These are phyloP conservation scores for Glonium stellatum DNA, from an alignment of 495 filamentous ascomycete species.

Conservation along the genomic window DNA sequence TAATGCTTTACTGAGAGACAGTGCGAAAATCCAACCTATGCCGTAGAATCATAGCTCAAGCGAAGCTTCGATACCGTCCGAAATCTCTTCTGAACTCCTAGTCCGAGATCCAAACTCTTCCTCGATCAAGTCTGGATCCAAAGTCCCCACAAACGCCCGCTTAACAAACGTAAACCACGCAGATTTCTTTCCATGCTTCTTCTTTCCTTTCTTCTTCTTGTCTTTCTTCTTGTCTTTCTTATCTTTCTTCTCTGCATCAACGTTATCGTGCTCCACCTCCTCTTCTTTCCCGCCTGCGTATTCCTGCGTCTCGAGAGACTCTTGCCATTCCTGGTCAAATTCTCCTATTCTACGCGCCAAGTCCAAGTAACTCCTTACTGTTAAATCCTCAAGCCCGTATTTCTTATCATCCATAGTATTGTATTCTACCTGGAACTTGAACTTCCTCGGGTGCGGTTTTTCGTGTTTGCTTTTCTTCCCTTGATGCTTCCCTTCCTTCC, in stretches of 20 bases:
- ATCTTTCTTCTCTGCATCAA: conserved; percentile 38
- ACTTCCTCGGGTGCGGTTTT: conserved; percentile 52
- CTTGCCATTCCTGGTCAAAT: conserved; percentile 1
- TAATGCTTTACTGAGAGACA: not conserved
- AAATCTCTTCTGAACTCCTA: not conserved
- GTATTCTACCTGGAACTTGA: conserved; percentile 81
- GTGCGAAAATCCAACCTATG: not conserved
- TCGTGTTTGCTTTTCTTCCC: conserved; percentile 25
- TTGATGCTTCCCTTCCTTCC: conserved; percentile 49
- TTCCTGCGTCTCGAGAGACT: conserved; percentile 21
- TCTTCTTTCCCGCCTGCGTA: conserved; percentile 14
- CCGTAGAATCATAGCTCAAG: not conserved
- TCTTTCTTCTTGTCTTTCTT: conserved; percentile 40
- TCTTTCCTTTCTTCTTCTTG: conserved; percentile 40
- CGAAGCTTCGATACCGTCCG: not conserved
- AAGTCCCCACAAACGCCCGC: conserved; percentile 72
- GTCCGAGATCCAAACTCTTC: conserved; percentile 30
- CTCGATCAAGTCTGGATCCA: conserved; percentile 51
- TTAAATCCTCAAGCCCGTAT: conserved; percentile 75
- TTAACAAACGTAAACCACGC: conserved; percentile 70
- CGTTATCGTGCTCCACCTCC: conserved; percentile 6
- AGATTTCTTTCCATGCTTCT: conserved; percentile 41
- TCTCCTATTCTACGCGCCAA: conserved; percentile 70
- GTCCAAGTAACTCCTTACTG: conserved; percentile 70
- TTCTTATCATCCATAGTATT: conserved; percentile 66